phyloP scores from a whole-genome alignment of 257 asterid species.

The Datura wrightii region DNA sequence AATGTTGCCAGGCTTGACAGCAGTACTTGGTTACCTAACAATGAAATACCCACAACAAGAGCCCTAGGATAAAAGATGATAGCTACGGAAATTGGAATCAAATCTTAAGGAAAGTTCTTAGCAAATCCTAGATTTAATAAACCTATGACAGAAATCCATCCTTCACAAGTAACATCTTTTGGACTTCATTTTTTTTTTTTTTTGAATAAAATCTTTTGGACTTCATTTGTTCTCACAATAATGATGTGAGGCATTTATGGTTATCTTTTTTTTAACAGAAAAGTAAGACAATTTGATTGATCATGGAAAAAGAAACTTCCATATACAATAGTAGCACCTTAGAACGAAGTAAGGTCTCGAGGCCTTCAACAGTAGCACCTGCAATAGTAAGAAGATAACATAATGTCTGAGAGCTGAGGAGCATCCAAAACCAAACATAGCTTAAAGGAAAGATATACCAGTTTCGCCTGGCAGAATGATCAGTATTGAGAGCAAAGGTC shows the following conservation, averaged over 20 bases:
- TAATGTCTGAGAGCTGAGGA: constrained; percentile 20
- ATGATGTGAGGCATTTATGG: constrained; percentile 4
- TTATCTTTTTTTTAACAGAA: neutral
- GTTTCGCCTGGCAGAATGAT: neutral
- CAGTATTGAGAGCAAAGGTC: neutral
- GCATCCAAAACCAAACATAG: constrained; percentile 8
- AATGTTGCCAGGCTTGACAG: constrained; percentile 3
- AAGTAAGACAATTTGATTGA: neutral
- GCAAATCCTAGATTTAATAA: constrained; percentile 1
- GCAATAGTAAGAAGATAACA: constrained; percentile 43
- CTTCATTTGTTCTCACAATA: constrained; percentile 22
- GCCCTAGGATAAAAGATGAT: neutral
- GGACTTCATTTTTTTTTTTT: constrained; percentile 2
- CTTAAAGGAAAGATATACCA: constrained; percentile 14
- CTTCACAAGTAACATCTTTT: constrained; percentile 14
- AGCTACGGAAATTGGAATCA: neutral
- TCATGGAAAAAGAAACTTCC: neutral
- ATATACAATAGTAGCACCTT: constrained; percentile 56
- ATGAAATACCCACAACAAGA: constrained; percentile 13
- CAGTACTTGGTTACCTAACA: constrained; percentile 9
- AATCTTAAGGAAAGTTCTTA: constrained; percentile 14
- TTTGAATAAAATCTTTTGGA: neutral
- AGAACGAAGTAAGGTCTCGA: constrained; percentile 81
- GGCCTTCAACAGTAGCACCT: constrained; percentile 92
- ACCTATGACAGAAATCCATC: constrained; percentile 27